Base-by-base conservation (phyloP, 2,329 filamentous ascomycete species). In the Pyrenochaeta sp. region DNA sequence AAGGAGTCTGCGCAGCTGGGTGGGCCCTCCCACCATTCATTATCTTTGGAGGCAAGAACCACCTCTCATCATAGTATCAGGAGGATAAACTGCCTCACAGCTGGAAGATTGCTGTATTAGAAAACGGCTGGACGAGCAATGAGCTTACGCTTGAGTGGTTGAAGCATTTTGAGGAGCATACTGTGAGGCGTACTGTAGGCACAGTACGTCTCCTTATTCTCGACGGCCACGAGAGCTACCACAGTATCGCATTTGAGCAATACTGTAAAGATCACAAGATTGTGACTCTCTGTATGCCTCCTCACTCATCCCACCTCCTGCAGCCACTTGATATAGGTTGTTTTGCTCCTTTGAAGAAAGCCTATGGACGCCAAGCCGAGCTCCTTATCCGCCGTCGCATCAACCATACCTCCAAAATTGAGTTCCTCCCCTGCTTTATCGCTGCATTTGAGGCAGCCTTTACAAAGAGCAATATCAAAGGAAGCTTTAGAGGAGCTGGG, bases 251-350 rank as follows among this genome's bases (percentile, higher is more conserved):
- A 46, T 74, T 76, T 45, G 39, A 73, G 27, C 21, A 63, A 21
- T 68, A 63, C 47, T 75, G 52, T 44, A 60, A 46, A 34, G 10
- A 14, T 8, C 14, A 30, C 28, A 13, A 14, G 9, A 32, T 32
- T 17, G 21, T 32, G 11, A 19, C 60, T 34, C 55, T 72, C 50
- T 74, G 42, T 44, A 69, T 74, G 45, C 68, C 63, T 39, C 6
- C 60, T n/a, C 53, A 73, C 50, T 69, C 57, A 17, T 75, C 66
- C 40, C 55, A 75, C 56, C 39, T 72, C 11, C 63, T 72, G 13
- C 61, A 77, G 55, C 71, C 67, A 34, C 67, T 75, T 37, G 60
- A 75, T 65, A 52, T 74, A 30, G 59, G 59, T 15, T 69, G 58
- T 51, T 75, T 76, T 55, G 41, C 55, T 31, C 53, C 62, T 11